Conservation (phyloP, 2,329 filamentous ascomycete species). For the Fusarium begoniae region DNA sequence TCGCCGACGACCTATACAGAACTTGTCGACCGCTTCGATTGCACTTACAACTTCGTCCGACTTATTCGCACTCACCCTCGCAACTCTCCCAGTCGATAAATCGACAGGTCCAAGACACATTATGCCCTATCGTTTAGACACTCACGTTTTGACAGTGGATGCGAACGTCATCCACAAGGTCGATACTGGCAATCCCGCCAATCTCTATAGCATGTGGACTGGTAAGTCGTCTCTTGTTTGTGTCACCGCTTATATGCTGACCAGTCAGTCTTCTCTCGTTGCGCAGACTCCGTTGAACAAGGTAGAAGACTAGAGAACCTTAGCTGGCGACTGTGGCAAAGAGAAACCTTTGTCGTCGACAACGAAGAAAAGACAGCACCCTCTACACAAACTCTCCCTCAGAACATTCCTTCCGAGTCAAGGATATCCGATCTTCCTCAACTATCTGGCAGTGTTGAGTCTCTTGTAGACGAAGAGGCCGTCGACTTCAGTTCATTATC, state of each 20-base stretch:
- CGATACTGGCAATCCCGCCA: conserved; percentile 91
- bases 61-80: conserved; percentile 14
- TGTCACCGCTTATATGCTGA: conserved; percentile 43
- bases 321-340: conserved; percentile 94
- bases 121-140: conserved; percentile 87
- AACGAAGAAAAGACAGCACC: conserved; percentile 67
- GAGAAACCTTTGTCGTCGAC: conserved; percentile 77
- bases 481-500: conserved; percentile 66
- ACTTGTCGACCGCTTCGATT: conserved; percentile 1
- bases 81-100: conserved; percentile 45
- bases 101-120: conserved; percentile 50
- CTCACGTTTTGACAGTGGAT: conserved; percentile 90
- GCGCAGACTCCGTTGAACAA: conserved; percentile 92
- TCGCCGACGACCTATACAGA: conserved; percentile 29
- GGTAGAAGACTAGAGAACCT: conserved; percentile 93
- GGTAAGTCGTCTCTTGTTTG: conserved; percentile 66
- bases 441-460: conserved; percentile 81
- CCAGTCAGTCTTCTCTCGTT: conserved; percentile 85
- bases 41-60: conserved; percentile 12
- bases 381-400: conserved; percentile 58
- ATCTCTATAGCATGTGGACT: conserved; percentile 96
- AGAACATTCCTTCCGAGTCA: conserved; percentile 57
- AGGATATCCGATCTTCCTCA: conserved; percentile 69
- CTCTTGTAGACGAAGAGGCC: conserved; percentile 73
- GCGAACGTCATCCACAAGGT: conserved; percentile 93